Evolutionary conservation across 768 basidiomycete species (phyloP).

Genomic region (Mycena haematopus): DNA sequence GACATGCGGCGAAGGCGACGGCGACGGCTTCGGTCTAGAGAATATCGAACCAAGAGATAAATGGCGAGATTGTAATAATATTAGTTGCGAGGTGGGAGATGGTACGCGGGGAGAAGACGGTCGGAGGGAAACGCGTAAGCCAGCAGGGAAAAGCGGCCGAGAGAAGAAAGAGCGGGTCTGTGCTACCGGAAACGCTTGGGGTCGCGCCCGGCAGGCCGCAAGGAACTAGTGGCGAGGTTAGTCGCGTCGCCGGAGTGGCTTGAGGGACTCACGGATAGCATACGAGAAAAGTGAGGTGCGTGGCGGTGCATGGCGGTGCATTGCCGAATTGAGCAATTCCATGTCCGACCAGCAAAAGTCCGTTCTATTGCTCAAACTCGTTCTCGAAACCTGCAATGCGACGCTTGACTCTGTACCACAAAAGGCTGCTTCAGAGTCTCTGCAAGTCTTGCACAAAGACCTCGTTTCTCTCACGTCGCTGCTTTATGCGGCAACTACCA

Average conservation of each 20-base stretch:
- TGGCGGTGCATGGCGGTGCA: not conserved
- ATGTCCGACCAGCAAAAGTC: slow-evolving; percentile 52
- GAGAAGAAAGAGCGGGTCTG: slow-evolving; percentile 26
- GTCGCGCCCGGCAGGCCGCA: slow-evolving; percentile 28
- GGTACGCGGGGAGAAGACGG: slow-evolving; percentile 12
- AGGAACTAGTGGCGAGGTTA: slow-evolving; percentile 22
- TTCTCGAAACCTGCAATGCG: slow-evolving; percentile 46
- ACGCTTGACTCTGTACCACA: slow-evolving; percentile 39
- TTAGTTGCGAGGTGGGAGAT: slow-evolving; percentile 24
- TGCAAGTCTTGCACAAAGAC: slow-evolving; percentile 58
- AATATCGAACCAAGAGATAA: slow-evolving; percentile 54
- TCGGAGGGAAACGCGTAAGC: slow-evolving; percentile 22
- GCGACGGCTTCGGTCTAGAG: slow-evolving; percentile 50
- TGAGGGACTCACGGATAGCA: not conserved
- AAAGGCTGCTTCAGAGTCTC: slow-evolving; percentile 34
- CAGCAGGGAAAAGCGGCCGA: slow-evolving; percentile 5
- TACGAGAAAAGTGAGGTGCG: slow-evolving; percentile 26
- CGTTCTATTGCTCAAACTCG: slow-evolving; percentile 39
- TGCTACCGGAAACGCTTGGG: slow-evolving; percentile 9
- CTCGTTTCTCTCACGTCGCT: slow-evolving; percentile 62
- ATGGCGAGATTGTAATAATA: slow-evolving; percentile 35
- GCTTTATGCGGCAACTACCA: slow-evolving; percentile 62
- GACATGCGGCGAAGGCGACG: slow-evolving; percentile 64
- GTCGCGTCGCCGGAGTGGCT: slow-evolving; percentile 21
- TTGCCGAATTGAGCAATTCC: not conserved